phyloP scores from a whole-genome alignment of 139 green algal species.

The Marvania coccoides region DNA sequence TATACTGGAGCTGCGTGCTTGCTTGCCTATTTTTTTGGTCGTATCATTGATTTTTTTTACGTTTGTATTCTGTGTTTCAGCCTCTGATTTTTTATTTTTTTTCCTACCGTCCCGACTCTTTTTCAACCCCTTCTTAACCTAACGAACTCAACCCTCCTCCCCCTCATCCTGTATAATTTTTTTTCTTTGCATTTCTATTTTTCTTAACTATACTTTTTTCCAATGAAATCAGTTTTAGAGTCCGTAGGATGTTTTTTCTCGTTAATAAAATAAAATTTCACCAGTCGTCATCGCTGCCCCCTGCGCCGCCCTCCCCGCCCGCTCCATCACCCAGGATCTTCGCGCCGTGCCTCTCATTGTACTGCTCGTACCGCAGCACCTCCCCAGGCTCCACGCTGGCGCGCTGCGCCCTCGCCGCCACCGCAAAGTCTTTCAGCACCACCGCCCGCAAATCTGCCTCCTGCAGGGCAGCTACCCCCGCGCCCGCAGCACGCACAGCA shows the following conservation, averaged over 20 bases:
- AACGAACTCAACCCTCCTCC: no score
- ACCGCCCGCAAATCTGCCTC: constrained; percentile 63
- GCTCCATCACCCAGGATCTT: constrained; percentile 10
- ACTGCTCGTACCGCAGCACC: constrained; percentile 72
- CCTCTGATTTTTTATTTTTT: no score
- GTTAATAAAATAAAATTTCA: no score
- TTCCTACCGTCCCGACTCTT: no score
- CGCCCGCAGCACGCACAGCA: constrained; percentile 22
- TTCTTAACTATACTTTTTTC: not conserved
- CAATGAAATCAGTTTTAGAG: not conserved
- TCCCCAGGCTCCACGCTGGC: constrained; percentile 61
- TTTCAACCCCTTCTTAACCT: no score
- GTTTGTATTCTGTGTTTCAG: no score
- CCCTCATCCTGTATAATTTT: not conserved
- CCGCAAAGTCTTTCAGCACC: constrained; percentile 68
- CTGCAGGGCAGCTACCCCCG: constrained; percentile 25
- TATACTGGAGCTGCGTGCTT: no score
- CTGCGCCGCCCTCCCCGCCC: not conserved
- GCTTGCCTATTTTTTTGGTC: no score
- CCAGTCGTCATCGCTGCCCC: not conserved
- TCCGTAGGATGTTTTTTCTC: not conserved
- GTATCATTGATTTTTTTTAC: no score
- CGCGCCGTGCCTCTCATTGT: constrained; percentile 79
- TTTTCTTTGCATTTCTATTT: not conserved
- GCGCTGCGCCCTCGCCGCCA: constrained; percentile 56